phyloP scores from a whole-genome alignment of 192 early-diverging fungal species.

The Entomortierella parvispora region DNA sequence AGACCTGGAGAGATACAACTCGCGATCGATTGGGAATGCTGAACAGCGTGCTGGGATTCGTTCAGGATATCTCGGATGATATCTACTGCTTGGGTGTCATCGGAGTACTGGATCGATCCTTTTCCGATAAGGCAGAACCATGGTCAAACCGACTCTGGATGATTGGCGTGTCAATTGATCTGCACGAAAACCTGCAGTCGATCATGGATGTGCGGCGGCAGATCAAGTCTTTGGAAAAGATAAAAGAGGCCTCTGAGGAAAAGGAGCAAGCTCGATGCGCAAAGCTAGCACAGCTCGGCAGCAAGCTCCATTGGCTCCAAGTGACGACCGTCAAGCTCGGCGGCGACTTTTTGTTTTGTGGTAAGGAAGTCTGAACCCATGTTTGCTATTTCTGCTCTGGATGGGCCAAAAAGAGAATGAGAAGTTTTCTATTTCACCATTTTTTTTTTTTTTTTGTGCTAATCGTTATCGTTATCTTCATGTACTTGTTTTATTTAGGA shows the following conservation, averaged over 20 bases:
- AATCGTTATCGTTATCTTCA: conserved; percentile 2
- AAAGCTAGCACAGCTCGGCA: conserved; percentile 39
- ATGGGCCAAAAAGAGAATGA: neutral
- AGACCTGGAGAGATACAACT: conserved; percentile 12
- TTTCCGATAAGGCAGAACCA: conserved; percentile 64
- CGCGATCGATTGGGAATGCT: conserved; percentile 48
- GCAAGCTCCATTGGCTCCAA: conserved; percentile 63
- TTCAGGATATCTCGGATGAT: conserved; percentile 81
- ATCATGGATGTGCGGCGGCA: conserved; percentile 42
- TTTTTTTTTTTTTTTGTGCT: neutral
- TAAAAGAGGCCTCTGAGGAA: conserved; percentile 21
- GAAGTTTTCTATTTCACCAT: neutral
- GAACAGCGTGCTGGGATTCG: conserved; percentile 62
- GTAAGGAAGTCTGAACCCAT: no score
- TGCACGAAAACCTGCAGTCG: conserved; percentile 61
- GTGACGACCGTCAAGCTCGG: conserved; percentile 72
- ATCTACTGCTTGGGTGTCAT: conserved; percentile 78
- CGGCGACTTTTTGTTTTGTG: conserved; percentile 81
- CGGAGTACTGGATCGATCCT: conserved; percentile 63
- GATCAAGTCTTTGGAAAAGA: conserved; percentile 32
- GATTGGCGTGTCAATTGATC: conserved; percentile 73
- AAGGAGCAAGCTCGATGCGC: conserved; percentile 18
- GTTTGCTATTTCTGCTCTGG: conserved; percentile 45
- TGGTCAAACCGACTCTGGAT: conserved; percentile 78
- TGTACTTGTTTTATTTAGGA: conserved; percentile 43